Evolutionary conservation across 129 eudicot species (phyloP).

Genomic region (Centaurea solstitialis): DNA sequence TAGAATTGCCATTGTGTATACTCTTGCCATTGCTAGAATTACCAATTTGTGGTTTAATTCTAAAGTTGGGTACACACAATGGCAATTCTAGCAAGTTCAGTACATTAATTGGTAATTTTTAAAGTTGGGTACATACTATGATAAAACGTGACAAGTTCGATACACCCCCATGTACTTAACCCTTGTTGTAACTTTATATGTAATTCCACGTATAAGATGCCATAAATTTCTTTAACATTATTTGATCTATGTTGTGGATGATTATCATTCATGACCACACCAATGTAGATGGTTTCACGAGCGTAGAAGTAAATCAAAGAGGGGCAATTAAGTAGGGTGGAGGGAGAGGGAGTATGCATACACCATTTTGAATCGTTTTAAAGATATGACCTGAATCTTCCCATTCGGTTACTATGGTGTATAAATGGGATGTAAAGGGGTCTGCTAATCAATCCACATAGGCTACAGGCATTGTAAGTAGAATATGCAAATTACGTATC

Average conservation of each 20-base stretch:
- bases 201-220: background rate
- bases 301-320: background rate
- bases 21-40: too few relatives aligned
- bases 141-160: too few relatives aligned
- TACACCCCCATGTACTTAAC: too few relatives aligned
- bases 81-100: too few relatives aligned
- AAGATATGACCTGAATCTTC: background rate
- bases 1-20: too few relatives aligned
- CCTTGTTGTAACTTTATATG: too few relatives aligned
- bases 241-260: background rate
- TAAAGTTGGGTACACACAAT: too few relatives aligned
- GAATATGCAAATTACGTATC: background rate
- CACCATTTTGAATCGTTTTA: background rate
- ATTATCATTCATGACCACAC: background rate
- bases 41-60: too few relatives aligned
- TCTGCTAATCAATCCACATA: background rate
- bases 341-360: background rate
- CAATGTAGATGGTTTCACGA: background rate
- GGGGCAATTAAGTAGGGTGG: background rate
- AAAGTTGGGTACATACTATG: too few relatives aligned
- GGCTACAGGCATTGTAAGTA: background rate
- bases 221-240: background rate
- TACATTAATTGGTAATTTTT: too few relatives aligned
- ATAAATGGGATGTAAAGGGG: background rate
- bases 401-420: background rate